These are phyloP conservation scores for Theobroma grandiflorum DNA, from an alignment of 441 rosid genomes.

Conservation along the genomic window DNA sequence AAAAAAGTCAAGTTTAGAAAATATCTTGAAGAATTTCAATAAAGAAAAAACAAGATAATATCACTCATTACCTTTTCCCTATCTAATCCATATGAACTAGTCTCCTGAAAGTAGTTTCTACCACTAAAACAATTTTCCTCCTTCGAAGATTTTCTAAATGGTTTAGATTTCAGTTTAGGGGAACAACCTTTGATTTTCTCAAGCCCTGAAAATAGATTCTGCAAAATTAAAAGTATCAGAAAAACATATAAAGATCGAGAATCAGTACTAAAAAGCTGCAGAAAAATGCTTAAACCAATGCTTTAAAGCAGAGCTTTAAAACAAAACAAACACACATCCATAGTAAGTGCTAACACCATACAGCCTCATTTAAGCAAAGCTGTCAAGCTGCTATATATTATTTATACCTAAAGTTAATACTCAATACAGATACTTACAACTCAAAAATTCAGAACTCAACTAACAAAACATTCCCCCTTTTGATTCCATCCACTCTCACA, in stretches of 20 bases:
- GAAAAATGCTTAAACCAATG: neutral
- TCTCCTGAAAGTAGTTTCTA: slow-evolving; percentile 37
- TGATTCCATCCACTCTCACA: neutral
- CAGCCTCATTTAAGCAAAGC: neutral
- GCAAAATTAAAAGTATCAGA: slow-evolving; percentile 16
- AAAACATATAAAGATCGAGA: neutral
- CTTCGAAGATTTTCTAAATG: slow-evolving; percentile 30
- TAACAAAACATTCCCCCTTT: neutral
- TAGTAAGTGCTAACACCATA: neutral
- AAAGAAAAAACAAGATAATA: slow-evolving; percentile 4
- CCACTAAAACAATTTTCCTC: slow-evolving; percentile 27
- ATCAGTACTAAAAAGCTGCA: neutral
- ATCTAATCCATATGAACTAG: slow-evolving; percentile 39
- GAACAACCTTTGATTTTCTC: slow-evolving; percentile 19
- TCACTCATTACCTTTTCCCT: slow-evolving; percentile 38
- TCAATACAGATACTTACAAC: neutral
- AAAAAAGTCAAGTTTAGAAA: neutral
- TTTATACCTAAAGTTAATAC: neutral
- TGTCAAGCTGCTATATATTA: neutral
- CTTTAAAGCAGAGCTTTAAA: neutral
- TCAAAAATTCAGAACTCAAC: neutral
- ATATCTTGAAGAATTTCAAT: slow-evolving; percentile 13
- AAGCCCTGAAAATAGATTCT: slow-evolving; percentile 40
- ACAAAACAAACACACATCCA: neutral
- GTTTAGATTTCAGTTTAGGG: slow-evolving; percentile 38